These are phyloP conservation scores for Xylogone sp. DNA, from an alignment of 2,329 filamentous ascomycete genomes.

Conservation along the genomic window DNA sequence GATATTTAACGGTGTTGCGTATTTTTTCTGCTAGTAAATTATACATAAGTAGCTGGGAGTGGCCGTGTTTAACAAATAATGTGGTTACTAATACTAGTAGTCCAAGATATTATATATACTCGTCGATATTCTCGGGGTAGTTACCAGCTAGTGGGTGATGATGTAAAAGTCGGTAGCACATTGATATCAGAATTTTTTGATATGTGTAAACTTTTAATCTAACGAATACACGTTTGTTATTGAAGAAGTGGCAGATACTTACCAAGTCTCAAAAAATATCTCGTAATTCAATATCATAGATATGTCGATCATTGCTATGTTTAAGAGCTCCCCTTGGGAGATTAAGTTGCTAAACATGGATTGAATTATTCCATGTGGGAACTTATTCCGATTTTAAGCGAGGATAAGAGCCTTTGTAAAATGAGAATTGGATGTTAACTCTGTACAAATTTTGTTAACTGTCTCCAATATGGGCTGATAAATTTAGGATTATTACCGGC, in stretches of 20 bases:
- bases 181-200: slow-evolving; percentile 20
- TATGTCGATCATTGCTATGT: neutral
- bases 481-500: neutral
- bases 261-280: slow-evolving; percentile 12
- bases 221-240: slow-evolving; percentile 5
- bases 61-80: slow-evolving; percentile 10
- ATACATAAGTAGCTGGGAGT: slow-evolving; percentile 1
- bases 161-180: slow-evolving; percentile 24
- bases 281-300: slow-evolving; percentile 1
- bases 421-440: neutral
- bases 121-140: slow-evolving; percentile 2
- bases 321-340: neutral
- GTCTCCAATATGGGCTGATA: neutral
- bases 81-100: slow-evolving; percentile 23
- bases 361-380: neutral
- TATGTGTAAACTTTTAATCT: slow-evolving; percentile 19
- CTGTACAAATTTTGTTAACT: neutral
- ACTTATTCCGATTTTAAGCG: neutral
- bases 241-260: slow-evolving; percentile 17
- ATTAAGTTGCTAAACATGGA: neutral
- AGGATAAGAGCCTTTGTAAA: neutral
- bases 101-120: slow-evolving; percentile 21
- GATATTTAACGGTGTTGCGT: neutral
- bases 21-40: neutral
- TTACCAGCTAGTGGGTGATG: slow-evolving; percentile 10